Conservation (phyloP, 768 basidiomycete species). For the Aureoboletus auriporus region DNA sequence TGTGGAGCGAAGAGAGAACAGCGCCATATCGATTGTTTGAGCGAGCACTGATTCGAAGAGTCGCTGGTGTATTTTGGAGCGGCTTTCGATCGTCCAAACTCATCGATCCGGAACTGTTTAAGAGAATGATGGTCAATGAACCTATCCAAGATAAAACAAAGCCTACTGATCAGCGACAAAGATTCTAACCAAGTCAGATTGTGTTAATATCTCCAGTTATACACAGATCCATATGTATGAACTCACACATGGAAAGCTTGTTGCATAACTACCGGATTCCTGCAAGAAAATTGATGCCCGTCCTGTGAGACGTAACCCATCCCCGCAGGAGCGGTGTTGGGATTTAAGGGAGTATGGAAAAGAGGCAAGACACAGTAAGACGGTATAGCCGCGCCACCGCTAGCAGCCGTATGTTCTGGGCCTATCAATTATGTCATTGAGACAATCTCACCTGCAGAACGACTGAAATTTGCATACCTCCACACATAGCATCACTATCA, state of each 20-base stretch:
- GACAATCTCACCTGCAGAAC: background rate
- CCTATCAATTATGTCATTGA: slow-evolving; percentile 32
- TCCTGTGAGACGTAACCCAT: slow-evolving; percentile 52
- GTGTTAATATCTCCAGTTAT: background rate
- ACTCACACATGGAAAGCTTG: slow-evolving; percentile 61
- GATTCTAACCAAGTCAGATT: slow-evolving; percentile 31
- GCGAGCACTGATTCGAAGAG: slow-evolving; percentile 32
- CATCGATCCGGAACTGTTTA: slow-evolving; percentile 52
- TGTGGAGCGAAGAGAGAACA: slow-evolving; percentile 50
- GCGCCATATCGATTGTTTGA: slow-evolving; percentile 54
- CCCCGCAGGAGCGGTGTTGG: slow-evolving; percentile 25
- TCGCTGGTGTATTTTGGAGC: slow-evolving; percentile 39
- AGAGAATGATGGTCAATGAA: background rate
- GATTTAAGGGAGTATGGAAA: slow-evolving; percentile 41
- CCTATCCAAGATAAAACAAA: background rate
- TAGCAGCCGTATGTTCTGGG: slow-evolving; percentile 44
- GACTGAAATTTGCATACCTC: slow-evolving; percentile 30
- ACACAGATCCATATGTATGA: background rate
- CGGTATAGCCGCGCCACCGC: slow-evolving; percentile 37
- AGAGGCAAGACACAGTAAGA: slow-evolving; percentile 53
- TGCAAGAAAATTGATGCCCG: slow-evolving; percentile 52
- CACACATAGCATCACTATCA: slow-evolving; percentile 47
- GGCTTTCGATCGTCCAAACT: slow-evolving; percentile 36
- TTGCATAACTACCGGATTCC: slow-evolving; percentile 48
- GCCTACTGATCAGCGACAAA: slow-evolving; percentile 50